Conservation (phyloP, 257 asterid genomes). For the Plectranthus barbatus region DNA sequence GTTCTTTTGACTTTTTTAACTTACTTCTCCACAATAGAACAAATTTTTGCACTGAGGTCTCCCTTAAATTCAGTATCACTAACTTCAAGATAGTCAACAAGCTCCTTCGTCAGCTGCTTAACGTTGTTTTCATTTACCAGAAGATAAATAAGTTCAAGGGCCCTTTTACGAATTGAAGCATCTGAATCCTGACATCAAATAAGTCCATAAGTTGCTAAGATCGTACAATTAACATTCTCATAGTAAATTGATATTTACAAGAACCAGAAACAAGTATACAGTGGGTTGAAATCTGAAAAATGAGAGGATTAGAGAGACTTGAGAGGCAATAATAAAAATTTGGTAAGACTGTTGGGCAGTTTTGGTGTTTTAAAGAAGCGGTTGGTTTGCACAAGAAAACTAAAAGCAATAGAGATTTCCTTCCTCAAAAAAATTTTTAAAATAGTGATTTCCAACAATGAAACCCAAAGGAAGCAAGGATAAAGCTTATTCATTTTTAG, state of each 20-base stretch:
- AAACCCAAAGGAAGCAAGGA: constrained; percentile 6
- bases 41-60: constrained; percentile 80
- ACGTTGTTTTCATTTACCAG: constrained; percentile 81
- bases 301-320: background rate
- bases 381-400: background rate
- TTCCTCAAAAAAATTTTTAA: background rate
- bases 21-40: constrained; percentile 93
- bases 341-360: constrained; percentile 6
- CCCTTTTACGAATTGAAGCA: constrained; percentile 94
- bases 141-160: constrained; percentile 87
- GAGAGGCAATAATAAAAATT: background rate
- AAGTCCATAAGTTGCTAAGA: constrained; percentile 17
- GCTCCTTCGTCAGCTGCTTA: constrained; percentile 75
- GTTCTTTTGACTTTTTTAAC: constrained; percentile 19
- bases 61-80: constrained; percentile 80
- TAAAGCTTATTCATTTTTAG: background rate
- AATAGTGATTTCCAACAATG: constrained; percentile 6
- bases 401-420: background rate
- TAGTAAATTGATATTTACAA: background rate
- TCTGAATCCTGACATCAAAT: constrained; percentile 70
- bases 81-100: constrained; percentile 73
- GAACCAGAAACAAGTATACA: background rate
- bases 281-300: background rate
- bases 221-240: background rate
- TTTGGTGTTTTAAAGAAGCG: background rate